Evolutionary conservation across 768 basidiomycete genomes (phyloP), one percentile per base, ranked within the genome.

Genomic region (Mycena sanguinolenta): DNA sequence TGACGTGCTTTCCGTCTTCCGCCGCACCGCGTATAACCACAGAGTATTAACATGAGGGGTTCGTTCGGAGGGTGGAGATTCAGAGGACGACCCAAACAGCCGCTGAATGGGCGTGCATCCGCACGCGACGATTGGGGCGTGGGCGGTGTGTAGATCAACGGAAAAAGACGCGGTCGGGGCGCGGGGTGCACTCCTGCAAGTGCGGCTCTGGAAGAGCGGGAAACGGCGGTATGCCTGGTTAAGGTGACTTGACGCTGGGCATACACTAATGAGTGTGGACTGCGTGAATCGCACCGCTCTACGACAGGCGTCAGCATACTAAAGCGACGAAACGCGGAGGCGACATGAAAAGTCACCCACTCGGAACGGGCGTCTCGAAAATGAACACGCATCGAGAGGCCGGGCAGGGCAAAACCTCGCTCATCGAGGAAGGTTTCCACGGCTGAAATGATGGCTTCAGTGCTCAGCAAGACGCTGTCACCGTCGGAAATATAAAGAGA

Each of bases 181-280:
- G 27, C 12, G 23, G 12, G 21, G 5, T 27, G n/a, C n/a, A n/a
- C n/a, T 44, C 16, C 7, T 19, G 42, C 42, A 7, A 7, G 50
- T 16, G 19, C 28, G n/a, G 39, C 57, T 58, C 3, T 62, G 21
- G 63, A 77, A 73, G 32, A 75, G 52, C 21, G 55, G 21, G 46
- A 79, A 78, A 19, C 77, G 75, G 30, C 73, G 72, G 49, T 74
- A 50, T 23, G 39, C 69, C 32, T 49, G 55, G 38, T 74, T 70
- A 39, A 44, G 32, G 61, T 79, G 78, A 17, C 55, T 68, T 5
- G 73, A 67, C 3, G 72, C n/a, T 12, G 76, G 70, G 36, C 78
- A 79, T 10, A 79, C 73, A 59, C 75, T 76, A 53, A 79, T 73
- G 2, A 79, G 72, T 36, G 78, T 76, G 21, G 76, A 75, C 27